Evolutionary conservation across 108 stramenopile genomes (phyloP).

Genomic region (Cyclostephanos tholiformis): DNA sequence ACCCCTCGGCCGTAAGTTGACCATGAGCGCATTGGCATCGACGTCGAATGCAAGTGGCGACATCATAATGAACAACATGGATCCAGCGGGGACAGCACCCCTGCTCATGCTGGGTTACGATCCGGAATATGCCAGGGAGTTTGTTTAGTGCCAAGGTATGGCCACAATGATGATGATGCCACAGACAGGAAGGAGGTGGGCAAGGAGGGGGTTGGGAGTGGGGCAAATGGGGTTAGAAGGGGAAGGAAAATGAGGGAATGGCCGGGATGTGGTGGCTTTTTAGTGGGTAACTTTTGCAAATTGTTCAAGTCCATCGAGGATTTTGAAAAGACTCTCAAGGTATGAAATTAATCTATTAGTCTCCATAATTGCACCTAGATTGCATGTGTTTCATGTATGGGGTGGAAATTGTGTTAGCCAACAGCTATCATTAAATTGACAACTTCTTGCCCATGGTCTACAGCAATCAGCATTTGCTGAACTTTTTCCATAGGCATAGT

Average conservation of each 20-base stretch:
- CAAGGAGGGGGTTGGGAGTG: slow-evolving; percentile 23
- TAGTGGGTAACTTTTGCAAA: slow-evolving; percentile 88
- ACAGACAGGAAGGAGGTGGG: too few species aligned
- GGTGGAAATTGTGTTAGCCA: too few species aligned
- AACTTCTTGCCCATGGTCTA: too few species aligned
- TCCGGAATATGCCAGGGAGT: slow-evolving; percentile 41
- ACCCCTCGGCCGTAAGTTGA: slow-evolving; percentile 24
- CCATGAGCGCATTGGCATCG: background rate
- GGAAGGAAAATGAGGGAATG: slow-evolving; percentile 35
- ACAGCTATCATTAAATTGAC: slow-evolving; percentile 58
- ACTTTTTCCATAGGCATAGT: slow-evolving; percentile 37
- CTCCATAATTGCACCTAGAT: too few species aligned
- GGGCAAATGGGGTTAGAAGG: background rate
- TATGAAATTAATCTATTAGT: slow-evolving; percentile 21
- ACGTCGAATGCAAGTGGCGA: too few species aligned
- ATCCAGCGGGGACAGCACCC: slow-evolving; percentile 47
- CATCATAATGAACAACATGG: too few species aligned
- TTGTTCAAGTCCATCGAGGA: slow-evolving; percentile 90
- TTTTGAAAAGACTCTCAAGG: slow-evolving; percentile 69
- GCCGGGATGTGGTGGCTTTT: slow-evolving; percentile 90
- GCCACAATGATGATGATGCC: slow-evolving; percentile 41
- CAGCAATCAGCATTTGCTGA: slow-evolving; percentile 41
- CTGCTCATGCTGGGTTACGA: slow-evolving; percentile 52
- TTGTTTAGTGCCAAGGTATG: slow-evolving; percentile 59
- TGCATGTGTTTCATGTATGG: too few species aligned